Conservation (phyloP, 2,329 filamentous ascomycete species). For the Exophiala sp. region DNA sequence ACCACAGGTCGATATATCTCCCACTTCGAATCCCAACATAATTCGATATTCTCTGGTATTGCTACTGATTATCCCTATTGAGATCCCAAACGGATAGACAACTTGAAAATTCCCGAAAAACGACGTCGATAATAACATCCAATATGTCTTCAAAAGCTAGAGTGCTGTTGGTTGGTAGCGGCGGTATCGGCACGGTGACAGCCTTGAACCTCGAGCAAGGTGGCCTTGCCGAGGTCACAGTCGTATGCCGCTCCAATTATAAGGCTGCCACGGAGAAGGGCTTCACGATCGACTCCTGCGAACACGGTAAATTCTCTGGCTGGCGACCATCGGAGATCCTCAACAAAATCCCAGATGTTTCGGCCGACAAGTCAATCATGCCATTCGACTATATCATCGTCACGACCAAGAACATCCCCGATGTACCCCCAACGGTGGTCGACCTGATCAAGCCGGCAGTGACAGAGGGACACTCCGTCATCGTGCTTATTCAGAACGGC, state of each 20-base stretch:
- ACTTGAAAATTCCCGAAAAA: not conserved
- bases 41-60: no score
- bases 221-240: constrained; percentile 50
- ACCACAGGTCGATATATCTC: no score
- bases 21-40: no score
- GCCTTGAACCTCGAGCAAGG: constrained; percentile 55
- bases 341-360: constrained; percentile 48
- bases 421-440: constrained; percentile 47
- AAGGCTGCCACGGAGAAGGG: constrained; percentile 47
- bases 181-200: constrained; percentile 57
- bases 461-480: constrained; percentile 48
- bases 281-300: constrained; percentile 54
- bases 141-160: constrained; percentile 32
- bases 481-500: constrained; percentile 61
- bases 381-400: constrained; percentile 57
- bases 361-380: not conserved
- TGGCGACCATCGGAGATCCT: constrained; percentile 53
- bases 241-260: constrained; percentile 58
- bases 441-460: constrained; percentile 53
- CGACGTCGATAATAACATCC: not conserved
- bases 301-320: constrained; percentile 45
- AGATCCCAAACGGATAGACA: not conserved
- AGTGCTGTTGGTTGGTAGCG: constrained; percentile 55
- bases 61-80: no score
- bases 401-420: constrained; percentile 58